Base-by-base conservation (phyloP, 306 rosid species). In the Inga leiocalycina region DNA sequence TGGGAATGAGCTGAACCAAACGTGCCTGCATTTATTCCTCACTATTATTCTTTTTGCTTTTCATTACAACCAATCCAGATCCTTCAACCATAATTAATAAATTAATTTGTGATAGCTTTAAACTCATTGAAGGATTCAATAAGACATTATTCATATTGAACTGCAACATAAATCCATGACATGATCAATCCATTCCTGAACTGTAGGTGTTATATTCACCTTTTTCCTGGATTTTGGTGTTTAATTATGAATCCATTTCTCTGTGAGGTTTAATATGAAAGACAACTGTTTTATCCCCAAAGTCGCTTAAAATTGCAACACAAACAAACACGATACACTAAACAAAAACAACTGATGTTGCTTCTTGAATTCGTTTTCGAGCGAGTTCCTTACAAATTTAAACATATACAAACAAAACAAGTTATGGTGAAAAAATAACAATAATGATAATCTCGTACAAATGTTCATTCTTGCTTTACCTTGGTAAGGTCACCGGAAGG, bases 401-500 rank as follows among this genome's bases (percentile, higher is more conserved):
- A 52, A 16, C 59, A 52, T 17, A 52, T 1, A 16, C 5, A 39
- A 54, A 20, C 27, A 20, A 57, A 2, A 57, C 8, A 56, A 19
- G 62, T 17, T 17, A 57, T n/a, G n/a, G 30, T 6, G 8, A 24
- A 10, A n/a, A n/a, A 3, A 24, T 3, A 62, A 27, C 6, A 62
- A 62, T 24, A 57, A 24, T 24, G 30, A 62, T 11, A 10, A 27
- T 27, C 35, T 62, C 68, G 6, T 62, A 24, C 37, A 62, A 27
- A 62, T 62, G 2, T 62, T 22, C 6, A 11, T 61, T 61, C 68
- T 62, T 61, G 15, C 32, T 65, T 65, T 22, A 59, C 66, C 16
- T 59, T 1, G 66, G 3, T 10, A 10, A 7, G 6, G 15, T 59
- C 75, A 71, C 45, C 71, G 73, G 74, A 78, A 81, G 45, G 85